Base-by-base conservation (phyloP, 2,329 filamentous ascomycete genomes). In the Orbilia javanica region DNA sequence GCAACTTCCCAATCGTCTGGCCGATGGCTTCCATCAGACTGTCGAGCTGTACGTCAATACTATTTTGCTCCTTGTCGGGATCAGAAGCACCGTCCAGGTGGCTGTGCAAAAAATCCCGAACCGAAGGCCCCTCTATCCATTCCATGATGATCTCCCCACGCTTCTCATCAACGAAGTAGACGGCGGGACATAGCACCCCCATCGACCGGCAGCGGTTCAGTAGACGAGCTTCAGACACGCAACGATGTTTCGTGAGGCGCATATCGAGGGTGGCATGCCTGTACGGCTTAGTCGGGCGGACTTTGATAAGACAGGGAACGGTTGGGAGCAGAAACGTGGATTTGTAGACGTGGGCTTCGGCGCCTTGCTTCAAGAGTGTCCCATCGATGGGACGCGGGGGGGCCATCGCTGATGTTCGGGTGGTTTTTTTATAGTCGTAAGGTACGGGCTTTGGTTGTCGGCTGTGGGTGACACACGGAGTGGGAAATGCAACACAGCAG, bases 341-440 rank as follows among this genome's bases (percentile, higher is more conserved):
- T 84, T 90, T 91, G 89, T 96, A 98, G 83, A 99, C 89, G 80
- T 95, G 93, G 77, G 93, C 94, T 89, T 99, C 96, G 83, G 96
- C 96, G 85, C 96, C 96, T 87, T 98, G 96, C 72, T 93, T 91
- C 81, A 98, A 89, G 82, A 97, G 92, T 60, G 83, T 84, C 79
- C 93, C 90, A 60, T 88, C 84, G 81, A 86, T 84, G 44, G 89
- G 25, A 15, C 46, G 44, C 20, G 29, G 20, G 34, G 34, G 34
- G 2, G 57, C 22, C 48, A 64, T 64, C n/a, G 53, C 11, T 15
- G 13, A 15, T 8, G 7, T 20, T 22, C 11, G 11, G 62, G 36
- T n/a, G 18, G 13, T 42, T 4, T 42, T 39, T 22, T 10, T 34
- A 10, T 34, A n/a, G n/a, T 34, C 31, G 31, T 34, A 5, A 5